These are phyloP conservation scores for Pouteria glomerata DNA, from an alignment of 148 eudicot species.

Conservation along the genomic window DNA sequence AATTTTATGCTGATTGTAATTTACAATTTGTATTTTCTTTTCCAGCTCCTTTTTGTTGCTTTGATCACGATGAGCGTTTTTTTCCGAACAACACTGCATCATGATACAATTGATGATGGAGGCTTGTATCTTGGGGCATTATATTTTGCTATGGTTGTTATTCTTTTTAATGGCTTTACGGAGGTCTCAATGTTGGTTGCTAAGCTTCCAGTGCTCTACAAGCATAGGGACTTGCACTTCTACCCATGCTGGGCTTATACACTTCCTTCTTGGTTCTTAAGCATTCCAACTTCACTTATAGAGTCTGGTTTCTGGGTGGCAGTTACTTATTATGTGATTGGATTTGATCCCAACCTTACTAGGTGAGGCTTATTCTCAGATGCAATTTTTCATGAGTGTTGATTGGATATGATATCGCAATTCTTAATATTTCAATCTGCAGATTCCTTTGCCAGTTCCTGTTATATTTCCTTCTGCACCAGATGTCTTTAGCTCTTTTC, in stretches of 20 bases:
- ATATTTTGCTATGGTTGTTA: slow-evolving; percentile 93
- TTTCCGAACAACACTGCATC: slow-evolving; percentile 78
- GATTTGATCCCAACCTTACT: slow-evolving; percentile 75
- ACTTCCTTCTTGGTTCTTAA: slow-evolving; percentile 83
- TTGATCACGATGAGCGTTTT: slow-evolving; percentile 90
- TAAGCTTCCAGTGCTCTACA: slow-evolving; percentile 89
- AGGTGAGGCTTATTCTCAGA: slow-evolving; percentile 43
- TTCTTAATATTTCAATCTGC: slow-evolving; percentile 19
- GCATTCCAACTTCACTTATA: slow-evolving; percentile 79
- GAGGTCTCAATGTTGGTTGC: slow-evolving; percentile 96
- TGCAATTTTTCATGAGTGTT: background rate
- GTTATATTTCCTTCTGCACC: slow-evolving; percentile 80
- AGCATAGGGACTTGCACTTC: slow-evolving; percentile 90
- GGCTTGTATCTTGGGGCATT: slow-evolving; percentile 76
- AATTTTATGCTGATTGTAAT: slow-evolving; percentile 1
- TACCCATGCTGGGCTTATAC: slow-evolving; percentile 96
- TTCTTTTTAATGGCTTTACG: slow-evolving; percentile 96
- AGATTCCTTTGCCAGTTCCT: slow-evolving; percentile 84
- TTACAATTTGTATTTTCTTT: slow-evolving; percentile 7
- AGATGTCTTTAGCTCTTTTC: slow-evolving; percentile 86
- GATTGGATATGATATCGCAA: background rate
- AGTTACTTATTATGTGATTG: slow-evolving; percentile 83
- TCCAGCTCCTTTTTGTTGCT: slow-evolving; percentile 93
- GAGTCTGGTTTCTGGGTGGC: slow-evolving; percentile 95
- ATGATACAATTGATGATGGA: slow-evolving; percentile 81